Evolutionary conservation across 345 rosid genomes (phyloP), one percentile per base, ranked within the genome.

Genomic region (Schrenkiella parvula): DNA sequence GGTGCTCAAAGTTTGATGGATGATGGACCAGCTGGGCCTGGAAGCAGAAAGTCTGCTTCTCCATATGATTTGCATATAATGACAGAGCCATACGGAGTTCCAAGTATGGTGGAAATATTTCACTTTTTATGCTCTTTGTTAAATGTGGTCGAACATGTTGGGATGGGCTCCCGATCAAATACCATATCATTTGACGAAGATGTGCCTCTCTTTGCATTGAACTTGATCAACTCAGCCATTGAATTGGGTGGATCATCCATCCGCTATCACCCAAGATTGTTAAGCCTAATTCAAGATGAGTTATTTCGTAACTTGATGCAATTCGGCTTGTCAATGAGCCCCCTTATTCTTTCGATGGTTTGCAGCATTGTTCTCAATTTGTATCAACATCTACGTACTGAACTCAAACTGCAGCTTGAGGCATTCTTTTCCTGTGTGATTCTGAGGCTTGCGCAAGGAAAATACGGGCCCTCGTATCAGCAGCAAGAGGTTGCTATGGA

Each of bases 401-500:
- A 95, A 75, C 85, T 95, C 62, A 95, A 92, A 81, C 78, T 92
- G 70, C 99, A 95, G 82, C 92, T 95, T 31, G 98, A 95, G 84
- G 99, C 99, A 65, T 95, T 95, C 89, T 95, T 95, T 79, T 87
- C 99, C 21, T 95, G 99, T 78, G 93, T 95, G 75, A 82, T 92
- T 75, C 77, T 95, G 82, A 90, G 98, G 83, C 93, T 95, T 79
- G 97, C 99, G 11, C 98, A 95, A 86, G 91, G 98, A 77, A 91
- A 83, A 80, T 85, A 84, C 78, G 98, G 98, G 39, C 87, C 99
- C 69, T 85, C 91, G 31, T 89, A 89, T 72, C 97, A 88, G 84
- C 99, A 91, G 82, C 99, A 92, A 86, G 99, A 95, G 86, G 99
- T 86, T 81, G 90, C 97, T 62, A 95, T 95, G 99, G 99, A 92